Base-by-base conservation (phyloP, 140 eudicot species). In the Bidens hawaiensis region DNA sequence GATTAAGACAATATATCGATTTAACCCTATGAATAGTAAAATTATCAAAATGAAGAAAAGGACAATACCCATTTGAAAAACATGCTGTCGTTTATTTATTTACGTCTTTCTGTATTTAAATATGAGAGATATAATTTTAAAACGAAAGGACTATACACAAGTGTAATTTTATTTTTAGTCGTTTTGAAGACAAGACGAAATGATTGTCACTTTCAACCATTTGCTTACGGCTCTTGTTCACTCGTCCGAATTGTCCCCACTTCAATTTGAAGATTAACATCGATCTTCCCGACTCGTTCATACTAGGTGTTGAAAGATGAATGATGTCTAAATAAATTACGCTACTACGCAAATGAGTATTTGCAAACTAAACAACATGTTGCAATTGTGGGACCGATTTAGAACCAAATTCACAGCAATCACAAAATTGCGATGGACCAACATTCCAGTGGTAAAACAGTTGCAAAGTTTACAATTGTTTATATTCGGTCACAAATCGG, bases 191-290 rank as follows among this genome's bases (percentile, higher is more conserved):
- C 21, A 23, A 23, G 64, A 67, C 55, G 21, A 38, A 50, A 10
- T 22, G 27, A 15, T 1, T n/a, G n/a, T 67, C 72, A 19, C 13
- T 54, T 53, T 67, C 69, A 33, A 26, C 26, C 5, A 52, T 53
- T 67, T 67, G 55, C 63, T 21, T 40, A 67, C 72, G 72, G 16
- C 72, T 53, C 73, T 67, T 38, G 30, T 36, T 67, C 64, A 27
- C 57, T 45, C 23, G 38, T 38, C 36, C 23, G 23, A 65, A 3
- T 64, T 48, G 59, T 47, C 58, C 58, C 43, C 34, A 30, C 45
- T 30, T 46, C 59, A 24, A 52, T 16, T n/a, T 52, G 24, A 38
- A 52, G 51, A 67, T n/a, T 31, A 40, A 54, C 73, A 55, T 38
- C n/a, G 45, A 38, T 67, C 24, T 67, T 54, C 27, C 71, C 36